Base-by-base conservation (phyloP, 1,284 basidiomycete genomes). In the Rhizoctonia solani region DNA sequence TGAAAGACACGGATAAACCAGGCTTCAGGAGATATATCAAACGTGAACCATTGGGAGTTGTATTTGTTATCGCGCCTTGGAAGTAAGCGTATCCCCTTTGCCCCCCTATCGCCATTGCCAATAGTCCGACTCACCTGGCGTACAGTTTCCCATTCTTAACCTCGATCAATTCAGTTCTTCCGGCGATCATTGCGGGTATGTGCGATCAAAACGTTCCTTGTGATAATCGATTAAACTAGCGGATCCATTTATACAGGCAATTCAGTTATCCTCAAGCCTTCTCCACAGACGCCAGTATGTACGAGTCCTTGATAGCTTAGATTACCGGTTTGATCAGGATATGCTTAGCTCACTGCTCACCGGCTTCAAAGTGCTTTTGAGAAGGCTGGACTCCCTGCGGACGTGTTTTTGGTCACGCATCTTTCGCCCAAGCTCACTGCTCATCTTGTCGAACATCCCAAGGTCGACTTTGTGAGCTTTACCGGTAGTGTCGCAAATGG, bases 231-330 rank as follows among this genome's bases (percentile, higher is more conserved):
- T 50, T 29, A 21, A 39, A 5, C 32, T 44, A 49, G 70, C 72
- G 25, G 66, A 70, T 70, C n/a, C n/a, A 58, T 70, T 75, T 27
- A 71, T 32, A 21, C 74, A 53, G 93, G 95, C 29, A 98, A 98
- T 76, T 80, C 91, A 0, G 91, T 98, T 14, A 78, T 98, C 54
- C 81, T 98, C 75, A 98, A 98, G 77, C 94, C 95, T 0, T 95
- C 94, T 2, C 95, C 95, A 0, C 95, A 98, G 76, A 97, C 95
- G 0, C 95, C 95, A 1, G 75, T 74, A 53, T 27, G 71, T 23
- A 29, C n/a, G n/a, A 23, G 54, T 29, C 30, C 14, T 14, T 63
- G 25, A 59, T 25, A 21, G 34, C n/a, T n/a, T n/a, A 42, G 49
- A 25, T 50, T 52, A 34, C n/a, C 21, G 19, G 27, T 52, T 34